Conservation (phyloP, 2,329 filamentous ascomycete genomes). For the Sporothrix schenckii region DNA sequence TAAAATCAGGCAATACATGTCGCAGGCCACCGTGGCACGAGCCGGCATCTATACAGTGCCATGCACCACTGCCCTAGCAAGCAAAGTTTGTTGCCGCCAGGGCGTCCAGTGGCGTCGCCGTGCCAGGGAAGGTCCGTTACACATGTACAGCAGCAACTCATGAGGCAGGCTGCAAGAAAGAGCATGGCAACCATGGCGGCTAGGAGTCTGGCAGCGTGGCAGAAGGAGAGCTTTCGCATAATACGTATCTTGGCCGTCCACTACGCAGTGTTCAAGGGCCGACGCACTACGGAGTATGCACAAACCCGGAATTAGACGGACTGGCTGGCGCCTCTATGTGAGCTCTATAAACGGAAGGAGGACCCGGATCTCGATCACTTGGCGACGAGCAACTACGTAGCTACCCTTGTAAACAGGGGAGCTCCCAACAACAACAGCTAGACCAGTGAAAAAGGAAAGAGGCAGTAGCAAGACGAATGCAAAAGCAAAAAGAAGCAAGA, state of each 20-base stretch:
- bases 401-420: not conserved
- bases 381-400: slow-evolving; percentile 17
- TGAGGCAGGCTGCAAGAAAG: slow-evolving; percentile 29
- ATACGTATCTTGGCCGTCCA: not conserved
- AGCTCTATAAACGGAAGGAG: slow-evolving; percentile 3
- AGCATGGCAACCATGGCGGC: slow-evolving; percentile 15
- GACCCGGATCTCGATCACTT: not conserved
- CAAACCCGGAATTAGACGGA: slow-evolving; percentile 14
- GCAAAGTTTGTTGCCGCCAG: not conserved
- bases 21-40: slow-evolving; percentile 9
- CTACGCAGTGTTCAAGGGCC: not conserved
- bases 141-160: slow-evolving; percentile 28
- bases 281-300: slow-evolving; percentile 10
- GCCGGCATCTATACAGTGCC: slow-evolving; percentile 18
- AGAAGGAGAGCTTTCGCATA: not conserved
- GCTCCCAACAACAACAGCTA: not conserved
- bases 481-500: slow-evolving; percentile 6
- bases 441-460: not conserved
- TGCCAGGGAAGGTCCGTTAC: slow-evolving; percentile 19
- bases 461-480: not conserved
- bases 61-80: not conserved
- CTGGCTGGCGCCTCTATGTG: slow-evolving; percentile 16
- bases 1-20: not conserved
- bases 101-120: slow-evolving; percentile 16
- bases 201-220: not conserved